phyloP scores from a whole-genome alignment of 129 eudicot genomes.

The Solidago caesia region DNA sequence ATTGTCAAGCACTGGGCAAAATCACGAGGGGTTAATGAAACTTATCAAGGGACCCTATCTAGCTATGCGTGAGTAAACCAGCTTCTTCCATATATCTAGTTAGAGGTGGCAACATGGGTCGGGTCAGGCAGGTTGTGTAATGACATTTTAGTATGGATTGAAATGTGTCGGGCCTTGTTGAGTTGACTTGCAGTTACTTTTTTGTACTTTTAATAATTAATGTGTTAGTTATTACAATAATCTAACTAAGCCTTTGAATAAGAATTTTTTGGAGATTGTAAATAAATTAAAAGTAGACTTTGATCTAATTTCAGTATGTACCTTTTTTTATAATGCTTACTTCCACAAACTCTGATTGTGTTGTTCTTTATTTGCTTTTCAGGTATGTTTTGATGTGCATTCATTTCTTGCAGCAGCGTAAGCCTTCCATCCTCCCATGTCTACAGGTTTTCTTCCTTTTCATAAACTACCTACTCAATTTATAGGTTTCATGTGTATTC shows the following conservation, averaged over 20 bases:
- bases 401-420: slow-evolving; percentile 85
- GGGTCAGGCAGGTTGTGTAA: not conserved
- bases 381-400: slow-evolving; percentile 98
- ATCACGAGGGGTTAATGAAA: slow-evolving; percentile 84
- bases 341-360: not conserved
- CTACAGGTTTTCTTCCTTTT: slow-evolving; percentile 61
- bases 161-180: not conserved
- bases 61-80: slow-evolving; percentile 87
- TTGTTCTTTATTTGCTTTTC: slow-evolving; percentile 31
- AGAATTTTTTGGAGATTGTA: not conserved
- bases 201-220: not conserved
- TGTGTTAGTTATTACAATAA: not conserved
- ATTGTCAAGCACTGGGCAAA: slow-evolving; percentile 97
- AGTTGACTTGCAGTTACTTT: not conserved
- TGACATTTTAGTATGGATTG: not conserved
- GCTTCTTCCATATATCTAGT: not conserved
- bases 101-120: not conserved
- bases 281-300: not conserved
- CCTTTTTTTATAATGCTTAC: not conserved
- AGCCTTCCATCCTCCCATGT: slow-evolving; percentile 94
- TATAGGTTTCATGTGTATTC: not conserved
- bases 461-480: not conserved
- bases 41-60: slow-evolving; percentile 92
- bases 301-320: not conserved
- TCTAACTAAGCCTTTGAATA: not conserved